A percentile compares a stretch with the other conserved stretches of the same genome.
Evolutionary conservation across 2,329 filamentous ascomycete species (phyloP).

Genomic region (Ophiostoma perfectum): DNA sequence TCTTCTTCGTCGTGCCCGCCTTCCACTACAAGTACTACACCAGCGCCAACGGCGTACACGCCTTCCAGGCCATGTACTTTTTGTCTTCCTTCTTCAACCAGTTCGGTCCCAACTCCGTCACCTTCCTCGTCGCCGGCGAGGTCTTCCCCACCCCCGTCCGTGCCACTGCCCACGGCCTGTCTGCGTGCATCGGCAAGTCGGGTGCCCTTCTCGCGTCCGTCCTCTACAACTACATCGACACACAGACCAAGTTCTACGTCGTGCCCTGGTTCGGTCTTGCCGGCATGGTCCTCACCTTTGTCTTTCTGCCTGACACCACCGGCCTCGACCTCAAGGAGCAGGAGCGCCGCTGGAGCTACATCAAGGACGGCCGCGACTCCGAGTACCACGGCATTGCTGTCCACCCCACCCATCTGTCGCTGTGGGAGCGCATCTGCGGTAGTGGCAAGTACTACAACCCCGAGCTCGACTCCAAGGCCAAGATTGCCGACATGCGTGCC

Average conservation of each 20-base stretch:
- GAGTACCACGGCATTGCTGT: slow-evolving; percentile 94
- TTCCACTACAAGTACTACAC: slow-evolving; percentile 86
- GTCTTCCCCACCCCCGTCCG: slow-evolving; percentile 94
- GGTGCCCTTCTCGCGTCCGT: slow-evolving; percentile 83
- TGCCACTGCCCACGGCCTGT: slow-evolving; percentile 89
- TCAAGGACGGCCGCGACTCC: slow-evolving; percentile 66
- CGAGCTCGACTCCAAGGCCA: slow-evolving; percentile 73
- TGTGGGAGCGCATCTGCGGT: slow-evolving; percentile 79
- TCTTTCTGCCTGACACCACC: slow-evolving; percentile 95
- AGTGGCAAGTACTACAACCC: slow-evolving; percentile 79
- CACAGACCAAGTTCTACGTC: slow-evolving; percentile 78
- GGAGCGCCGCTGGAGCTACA: slow-evolving; percentile 86
- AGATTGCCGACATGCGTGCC: slow-evolving; percentile 72
- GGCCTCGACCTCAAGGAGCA: slow-evolving; percentile 96
- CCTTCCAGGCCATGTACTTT: slow-evolving; percentile 99
- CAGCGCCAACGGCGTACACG: slow-evolving; percentile 61
- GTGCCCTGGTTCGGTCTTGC: slow-evolving; percentile 93
- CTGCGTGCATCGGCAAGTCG: slow-evolving; percentile 83
- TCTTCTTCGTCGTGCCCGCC: slow-evolving; percentile 86
- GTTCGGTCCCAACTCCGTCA: slow-evolving; percentile 93
- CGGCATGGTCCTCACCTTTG: slow-evolving; percentile 72
- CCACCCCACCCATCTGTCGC: slow-evolving; percentile 78
- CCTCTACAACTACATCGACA: slow-evolving; percentile 90
- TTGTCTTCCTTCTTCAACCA: slow-evolving; percentile 98
- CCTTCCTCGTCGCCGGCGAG: slow-evolving; percentile 92